Evolutionary conservation across 2,329 filamentous ascomycete species (phyloP).

Genomic region (Verticillium isaacii): DNA sequence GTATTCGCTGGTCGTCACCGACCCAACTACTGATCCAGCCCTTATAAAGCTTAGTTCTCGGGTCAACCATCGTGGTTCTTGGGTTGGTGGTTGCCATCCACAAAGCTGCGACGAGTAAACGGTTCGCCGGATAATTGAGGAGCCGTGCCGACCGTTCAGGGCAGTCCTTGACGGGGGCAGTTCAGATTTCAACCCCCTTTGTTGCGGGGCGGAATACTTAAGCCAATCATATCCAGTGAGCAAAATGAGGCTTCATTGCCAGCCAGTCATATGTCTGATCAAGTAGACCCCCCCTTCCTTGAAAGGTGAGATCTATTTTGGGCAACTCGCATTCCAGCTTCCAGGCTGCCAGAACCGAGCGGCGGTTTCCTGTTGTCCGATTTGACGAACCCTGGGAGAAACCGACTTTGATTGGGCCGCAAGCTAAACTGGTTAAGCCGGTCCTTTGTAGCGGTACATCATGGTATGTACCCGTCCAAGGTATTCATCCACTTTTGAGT

Average conservation of each 20-base stretch:
- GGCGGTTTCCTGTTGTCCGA: too few species aligned
- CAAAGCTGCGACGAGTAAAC: background rate
- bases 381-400: too few species aligned
- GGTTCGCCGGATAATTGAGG: background rate
- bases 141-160: background rate
- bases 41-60: background rate
- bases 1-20: too few species aligned
- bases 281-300: constrained; percentile 12
- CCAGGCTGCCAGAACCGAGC: too few species aligned
- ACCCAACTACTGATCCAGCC: too few species aligned
- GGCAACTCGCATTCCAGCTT: background rate
- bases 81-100: background rate
- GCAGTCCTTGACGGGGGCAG: background rate
- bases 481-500: too few species aligned
- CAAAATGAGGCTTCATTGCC: background rate
- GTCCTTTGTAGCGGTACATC: too few species aligned
- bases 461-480: too few species aligned
- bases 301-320: background rate
- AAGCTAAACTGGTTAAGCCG: too few species aligned
- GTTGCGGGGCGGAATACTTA: background rate
- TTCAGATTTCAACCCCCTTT: background rate
- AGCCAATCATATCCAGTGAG: background rate
- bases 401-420: too few species aligned
- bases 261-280: background rate
- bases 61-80: background rate